These are phyloP conservation scores for Pilasporangium apinafurcum DNA, from an alignment of 352 stramenopile genomes.

Conservation along the genomic window DNA sequence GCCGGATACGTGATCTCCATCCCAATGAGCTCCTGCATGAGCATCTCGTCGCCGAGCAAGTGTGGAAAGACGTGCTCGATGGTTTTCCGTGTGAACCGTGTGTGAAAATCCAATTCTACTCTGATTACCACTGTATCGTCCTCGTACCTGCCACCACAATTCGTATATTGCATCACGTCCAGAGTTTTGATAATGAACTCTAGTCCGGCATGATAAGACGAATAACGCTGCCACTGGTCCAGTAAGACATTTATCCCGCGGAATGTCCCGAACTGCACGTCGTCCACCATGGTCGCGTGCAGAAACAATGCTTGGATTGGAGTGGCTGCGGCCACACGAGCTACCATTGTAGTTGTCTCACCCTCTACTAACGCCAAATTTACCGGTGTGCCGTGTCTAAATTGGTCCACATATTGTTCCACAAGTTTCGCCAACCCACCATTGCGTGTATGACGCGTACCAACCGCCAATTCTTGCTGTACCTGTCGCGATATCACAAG, in stretches of 20 bases:
- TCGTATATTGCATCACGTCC: constrained; percentile 9
- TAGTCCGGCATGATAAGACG: constrained; percentile 6
- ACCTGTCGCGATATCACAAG: constrained; percentile 23
- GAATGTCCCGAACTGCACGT: constrained; percentile 9
- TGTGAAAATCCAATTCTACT: constrained; percentile 19
- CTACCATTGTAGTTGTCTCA: constrained; percentile 6
- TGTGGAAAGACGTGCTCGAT: constrained; percentile 48
- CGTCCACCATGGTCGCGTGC: background rate
- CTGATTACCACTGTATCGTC: constrained; percentile 13
- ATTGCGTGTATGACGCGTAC: constrained; percentile 8
- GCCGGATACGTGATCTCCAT: constrained; percentile 37
- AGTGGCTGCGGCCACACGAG: constrained; percentile 12
- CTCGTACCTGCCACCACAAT: constrained; percentile 1
- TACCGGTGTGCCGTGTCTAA: constrained; percentile 36
- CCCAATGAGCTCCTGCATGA: constrained; percentile 32
- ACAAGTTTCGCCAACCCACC: constrained; percentile 24
- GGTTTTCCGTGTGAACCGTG: constrained; percentile 34
- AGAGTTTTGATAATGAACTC: constrained; percentile 26
- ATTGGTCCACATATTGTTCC: constrained; percentile 44
- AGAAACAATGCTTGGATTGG: constrained; percentile 7
- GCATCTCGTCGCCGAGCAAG: constrained; percentile 17
- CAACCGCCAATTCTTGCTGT: constrained; percentile 17
- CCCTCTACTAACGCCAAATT: no score
- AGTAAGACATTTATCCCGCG: constrained; percentile 4
- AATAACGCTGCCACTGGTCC: constrained; percentile 13